phyloP scores from a whole-genome alignment of 768 basidiomycete genomes.

The Lactifluus pinguis region DNA sequence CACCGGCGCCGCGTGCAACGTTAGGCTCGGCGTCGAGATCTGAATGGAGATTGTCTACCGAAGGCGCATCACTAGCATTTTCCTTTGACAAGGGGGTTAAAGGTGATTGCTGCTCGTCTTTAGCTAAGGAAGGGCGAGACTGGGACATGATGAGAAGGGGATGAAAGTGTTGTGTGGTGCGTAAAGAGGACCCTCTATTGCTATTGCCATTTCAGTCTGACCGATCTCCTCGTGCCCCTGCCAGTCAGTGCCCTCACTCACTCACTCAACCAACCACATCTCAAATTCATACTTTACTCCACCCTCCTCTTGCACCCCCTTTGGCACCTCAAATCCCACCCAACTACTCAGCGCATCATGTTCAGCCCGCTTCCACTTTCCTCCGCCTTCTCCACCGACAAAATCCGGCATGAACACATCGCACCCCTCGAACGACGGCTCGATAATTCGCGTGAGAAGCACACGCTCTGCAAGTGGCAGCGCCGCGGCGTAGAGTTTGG shows the following conservation, averaged over 20 bases:
- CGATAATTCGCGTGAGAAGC: slow-evolving; percentile 75
- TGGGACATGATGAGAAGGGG: slow-evolving; percentile 7
- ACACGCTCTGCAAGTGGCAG: slow-evolving; percentile 66
- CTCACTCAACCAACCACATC: slow-evolving; percentile 70
- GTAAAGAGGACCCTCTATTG: background rate
- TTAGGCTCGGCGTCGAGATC: slow-evolving; percentile 10
- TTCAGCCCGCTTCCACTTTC: slow-evolving; percentile 46
- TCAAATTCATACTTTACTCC: slow-evolving; percentile 85
- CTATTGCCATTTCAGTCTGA: slow-evolving; percentile 8
- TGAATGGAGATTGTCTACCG: background rate
- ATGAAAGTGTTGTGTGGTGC: background rate
- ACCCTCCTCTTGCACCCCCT: slow-evolving; percentile 72
- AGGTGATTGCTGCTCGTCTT: background rate
- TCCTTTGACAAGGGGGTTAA: background rate
- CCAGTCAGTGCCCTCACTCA: no score
- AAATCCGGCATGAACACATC: slow-evolving; percentile 85
- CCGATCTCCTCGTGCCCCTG: background rate
- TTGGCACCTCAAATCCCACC: slow-evolving; percentile 72
- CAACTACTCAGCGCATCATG: slow-evolving; percentile 63
- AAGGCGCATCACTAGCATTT: background rate
- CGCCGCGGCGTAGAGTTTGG: slow-evolving; percentile 67
- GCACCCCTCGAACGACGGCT: slow-evolving; percentile 70
- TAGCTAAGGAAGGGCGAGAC: background rate
- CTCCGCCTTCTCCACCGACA: slow-evolving; percentile 22
- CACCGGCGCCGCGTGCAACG: slow-evolving; percentile 15